Evolutionary conservation across 2,329 filamentous ascomycete species (phyloP), one percentile per base, ranked within the genome.

Genomic region (Neurospora sp.): DNA sequence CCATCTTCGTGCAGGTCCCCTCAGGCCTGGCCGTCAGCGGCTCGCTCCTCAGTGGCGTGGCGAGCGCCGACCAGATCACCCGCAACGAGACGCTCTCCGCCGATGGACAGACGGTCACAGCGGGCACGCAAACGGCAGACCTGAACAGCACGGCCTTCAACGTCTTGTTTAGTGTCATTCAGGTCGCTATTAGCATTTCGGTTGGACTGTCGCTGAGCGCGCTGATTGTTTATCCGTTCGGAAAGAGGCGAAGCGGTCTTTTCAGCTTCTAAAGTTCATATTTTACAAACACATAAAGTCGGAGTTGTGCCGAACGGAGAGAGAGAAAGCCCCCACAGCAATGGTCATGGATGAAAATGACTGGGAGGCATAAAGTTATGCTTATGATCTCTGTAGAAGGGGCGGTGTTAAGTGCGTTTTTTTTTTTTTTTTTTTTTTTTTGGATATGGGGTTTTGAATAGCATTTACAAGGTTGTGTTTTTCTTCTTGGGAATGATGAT

Each of bases 1-100:
- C 91, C 5, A 96, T 97, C 73, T 96, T 96, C 72, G 86, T 90
- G 1, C 87, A 89, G 73, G 88, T 90, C 36, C 88, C 88, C 0
- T 87, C 85, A 23, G 86, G 87, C 37, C 80, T 90, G n/a, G 88
- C 88, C 3, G 86, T 86, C 0, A 83, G 83, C 37, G 87, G 87
- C 0, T 88, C 86, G 15, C 79, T 90, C 19, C 78, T 89, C 5
- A 84, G 85, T 8, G 87, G 88, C 17, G 80, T 90, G 69, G 82
- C 82, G 4, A 84, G 82, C 6, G 88, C 88, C 0, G 82, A 89
- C 71, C 81, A 84, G 68, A 82, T 88, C 65, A 86, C 82, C 2
- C 77, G 80, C 68, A 83, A 83, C 74, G 76, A 78, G 43, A 82
- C 80, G 0, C 74, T 76, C 5, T 66, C 74, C 33, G 74, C 76